These are phyloP conservation scores for Leucosporidium yakuticum DNA, from an alignment of 768 basidiomycete genomes.

Conservation along the genomic window DNA sequence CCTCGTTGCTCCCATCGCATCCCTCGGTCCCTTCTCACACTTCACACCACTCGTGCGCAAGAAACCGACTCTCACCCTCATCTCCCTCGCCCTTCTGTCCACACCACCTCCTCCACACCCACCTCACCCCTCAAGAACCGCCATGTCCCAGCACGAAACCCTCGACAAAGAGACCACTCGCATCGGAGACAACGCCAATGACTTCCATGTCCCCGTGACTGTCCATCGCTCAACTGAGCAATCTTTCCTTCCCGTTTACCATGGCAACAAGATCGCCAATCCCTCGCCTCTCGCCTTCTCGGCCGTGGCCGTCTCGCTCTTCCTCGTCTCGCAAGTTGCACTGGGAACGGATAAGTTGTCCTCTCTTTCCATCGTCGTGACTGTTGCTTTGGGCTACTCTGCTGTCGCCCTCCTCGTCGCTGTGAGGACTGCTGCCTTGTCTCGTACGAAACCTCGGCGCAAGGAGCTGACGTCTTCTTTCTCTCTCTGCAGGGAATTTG, in stretches of 20 bases:
- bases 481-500: no score
- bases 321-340: neutral
- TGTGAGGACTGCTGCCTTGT: neutral
- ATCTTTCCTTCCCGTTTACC: neutral
- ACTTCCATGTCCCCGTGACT: no score
- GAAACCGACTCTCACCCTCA: neutral
- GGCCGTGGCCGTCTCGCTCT: neutral
- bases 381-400: neutral
- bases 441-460: neutral
- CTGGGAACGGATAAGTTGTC: slow-evolving; percentile 3
- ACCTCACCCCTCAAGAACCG: neutral
- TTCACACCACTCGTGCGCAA: no score
- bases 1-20: no score
- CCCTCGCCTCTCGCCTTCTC: slow-evolving; percentile 1
- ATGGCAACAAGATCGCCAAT: neutral
- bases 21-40: no score
- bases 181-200: neutral
- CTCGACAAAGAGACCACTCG: neutral
- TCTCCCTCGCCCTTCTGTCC: neutral
- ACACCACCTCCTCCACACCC: neutral
- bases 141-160: neutral
- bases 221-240: neutral
- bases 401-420: slow-evolving; percentile 2
- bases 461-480: no score
- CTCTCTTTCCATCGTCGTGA: neutral